Percentiles rank a stretch among this genome's conserved stretches.
phyloP scores from a whole-genome alignment of 257 asterid species.

The Plantago ovata region DNA sequence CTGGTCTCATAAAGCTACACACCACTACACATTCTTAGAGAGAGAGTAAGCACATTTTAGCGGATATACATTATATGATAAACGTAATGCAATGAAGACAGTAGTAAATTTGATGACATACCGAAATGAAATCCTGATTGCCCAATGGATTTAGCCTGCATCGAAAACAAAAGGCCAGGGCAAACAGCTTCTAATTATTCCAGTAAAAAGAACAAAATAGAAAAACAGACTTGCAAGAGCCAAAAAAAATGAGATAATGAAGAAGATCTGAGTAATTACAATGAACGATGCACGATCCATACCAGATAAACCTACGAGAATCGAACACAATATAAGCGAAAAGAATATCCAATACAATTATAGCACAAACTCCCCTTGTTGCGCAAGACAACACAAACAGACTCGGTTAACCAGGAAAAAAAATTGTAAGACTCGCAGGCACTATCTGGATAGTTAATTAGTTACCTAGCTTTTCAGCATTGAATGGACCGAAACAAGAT shows the following conservation, averaged over 20 bases:
- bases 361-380: not conserved
- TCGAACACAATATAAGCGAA: slow-evolving; percentile 16
- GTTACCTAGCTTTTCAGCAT: slow-evolving; percentile 51
- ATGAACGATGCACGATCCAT: slow-evolving; percentile 43
- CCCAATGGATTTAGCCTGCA: slow-evolving; percentile 67
- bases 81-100: not conserved
- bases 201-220: not conserved
- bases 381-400: not conserved
- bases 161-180: slow-evolving; percentile 6
- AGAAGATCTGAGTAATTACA: slow-evolving; percentile 31
- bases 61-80: too few relatives aligned
- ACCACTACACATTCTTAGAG: too few relatives aligned
- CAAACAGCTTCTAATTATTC: slow-evolving; percentile 5
- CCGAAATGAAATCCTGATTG: slow-evolving; percentile 64
- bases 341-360: not conserved
- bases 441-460: too few relatives aligned
- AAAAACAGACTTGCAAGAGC: not conserved
- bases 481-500: slow-evolving; percentile 63
- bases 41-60: too few relatives aligned
- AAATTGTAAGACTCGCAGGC: slow-evolving; percentile 1
- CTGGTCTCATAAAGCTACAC: too few relatives aligned
- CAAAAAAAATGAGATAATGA: not conserved
- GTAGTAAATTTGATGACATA: not conserved
- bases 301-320: slow-evolving; percentile 55
- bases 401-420: not conserved